A percentile compares a stretch with the other conserved stretches of the same genome.
phyloP scores from a whole-genome alignment of 441 rosid species.

The Adansonia madagascariensis region DNA sequence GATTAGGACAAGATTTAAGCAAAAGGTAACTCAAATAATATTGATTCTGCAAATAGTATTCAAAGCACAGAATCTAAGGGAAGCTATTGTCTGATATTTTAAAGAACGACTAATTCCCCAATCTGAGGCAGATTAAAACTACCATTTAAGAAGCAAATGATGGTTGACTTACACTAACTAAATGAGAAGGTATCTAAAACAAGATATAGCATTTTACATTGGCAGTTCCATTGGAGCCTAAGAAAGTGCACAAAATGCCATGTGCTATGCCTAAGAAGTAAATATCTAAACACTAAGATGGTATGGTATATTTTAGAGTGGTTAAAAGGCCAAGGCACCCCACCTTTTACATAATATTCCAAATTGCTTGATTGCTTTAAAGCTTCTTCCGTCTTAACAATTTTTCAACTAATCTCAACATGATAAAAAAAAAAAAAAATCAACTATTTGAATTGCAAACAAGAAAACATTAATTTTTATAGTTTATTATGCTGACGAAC shows the following conservation, averaged over 20 bases:
- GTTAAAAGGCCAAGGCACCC: neutral
- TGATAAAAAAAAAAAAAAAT: neutral
- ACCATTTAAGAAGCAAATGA: neutral
- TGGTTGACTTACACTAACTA: neutral
- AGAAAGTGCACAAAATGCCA: neutral
- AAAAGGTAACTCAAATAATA: neutral
- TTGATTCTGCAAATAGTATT: neutral
- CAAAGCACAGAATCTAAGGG: neutral
- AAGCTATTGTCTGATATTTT: neutral
- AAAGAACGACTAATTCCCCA: neutral
- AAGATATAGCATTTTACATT: neutral
- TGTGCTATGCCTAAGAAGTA: too few relatives aligned
- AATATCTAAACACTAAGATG: neutral
- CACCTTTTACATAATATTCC: neutral
- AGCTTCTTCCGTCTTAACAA: neutral
- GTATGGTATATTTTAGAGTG: neutral
- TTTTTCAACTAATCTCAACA: conserved; percentile 1
- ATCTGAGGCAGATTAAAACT: conserved; percentile 2
- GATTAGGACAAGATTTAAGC: neutral
- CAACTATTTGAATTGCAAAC: neutral
- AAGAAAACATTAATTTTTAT: neutral
- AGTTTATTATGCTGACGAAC: neutral
- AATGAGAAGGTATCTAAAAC: neutral
- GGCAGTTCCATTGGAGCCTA: conserved; percentile 4
- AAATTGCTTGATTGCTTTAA: conserved; percentile 2